phyloP scores from a whole-genome alignment of 192 early-diverging fungal genomes.

The Gonapodya sp. region DNA sequence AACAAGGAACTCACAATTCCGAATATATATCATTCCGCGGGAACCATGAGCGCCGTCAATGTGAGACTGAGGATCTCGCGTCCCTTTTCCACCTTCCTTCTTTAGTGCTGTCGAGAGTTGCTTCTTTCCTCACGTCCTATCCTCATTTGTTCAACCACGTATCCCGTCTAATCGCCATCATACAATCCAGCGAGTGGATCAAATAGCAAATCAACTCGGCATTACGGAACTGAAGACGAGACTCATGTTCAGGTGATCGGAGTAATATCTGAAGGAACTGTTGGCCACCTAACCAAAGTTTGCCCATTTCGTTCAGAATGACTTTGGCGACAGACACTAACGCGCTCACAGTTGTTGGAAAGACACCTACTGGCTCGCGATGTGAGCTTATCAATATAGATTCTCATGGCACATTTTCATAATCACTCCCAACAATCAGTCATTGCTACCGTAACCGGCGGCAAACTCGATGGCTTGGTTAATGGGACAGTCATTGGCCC shows the following conservation, averaged over 20 bases:
- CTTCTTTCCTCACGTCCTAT: too few species aligned
- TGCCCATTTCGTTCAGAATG: neutral
- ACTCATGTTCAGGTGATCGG: neutral
- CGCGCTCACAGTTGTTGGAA: neutral
- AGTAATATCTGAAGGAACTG: neutral
- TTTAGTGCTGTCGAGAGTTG: too few species aligned
- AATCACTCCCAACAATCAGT: neutral
- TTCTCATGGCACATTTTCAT: neutral
- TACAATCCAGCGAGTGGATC: neutral
- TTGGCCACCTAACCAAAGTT: neutral
- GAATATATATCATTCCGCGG: too few species aligned
- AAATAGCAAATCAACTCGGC: slow-evolving; percentile 2
- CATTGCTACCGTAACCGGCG: neutral
- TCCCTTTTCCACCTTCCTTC: too few species aligned
- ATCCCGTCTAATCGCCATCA: too few species aligned
- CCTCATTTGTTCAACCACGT: too few species aligned
- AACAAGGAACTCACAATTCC: too few species aligned
- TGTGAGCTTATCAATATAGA: neutral
- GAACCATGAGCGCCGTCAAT: too few species aligned
- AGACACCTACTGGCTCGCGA: neutral
- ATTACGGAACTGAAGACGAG: neutral
- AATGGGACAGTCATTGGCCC: slow-evolving; percentile 1
- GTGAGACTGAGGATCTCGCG: too few species aligned
- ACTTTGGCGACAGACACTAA: neutral
- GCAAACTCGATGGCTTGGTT: neutral